Evolutionary conservation across 2,329 filamentous ascomycete species (phyloP), one percentile per base, ranked within the genome.

Genomic region (Xylariaceae sp.): DNA sequence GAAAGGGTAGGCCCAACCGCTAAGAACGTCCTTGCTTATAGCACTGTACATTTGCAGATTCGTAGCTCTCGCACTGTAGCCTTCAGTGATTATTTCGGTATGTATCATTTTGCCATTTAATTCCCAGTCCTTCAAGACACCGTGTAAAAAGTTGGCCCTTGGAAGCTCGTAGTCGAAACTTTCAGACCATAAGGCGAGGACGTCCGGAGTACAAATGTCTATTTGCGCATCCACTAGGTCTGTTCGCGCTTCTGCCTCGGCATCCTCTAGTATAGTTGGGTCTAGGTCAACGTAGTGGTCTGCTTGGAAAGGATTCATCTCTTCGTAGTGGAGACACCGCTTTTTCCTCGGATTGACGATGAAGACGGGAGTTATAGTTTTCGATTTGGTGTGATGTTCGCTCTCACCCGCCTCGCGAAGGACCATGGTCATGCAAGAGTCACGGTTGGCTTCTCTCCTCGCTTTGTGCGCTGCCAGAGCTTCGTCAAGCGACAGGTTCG

Each of bases 361-460:
- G 69, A 98, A 99, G 3, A 95, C 83, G 0, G 93, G 92, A 4
- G 87, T 89, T 62, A 90, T 84, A 24, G 86, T 87, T 55, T 89
- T 86, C 1, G 86, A 82, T 74, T 94, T 94, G 24, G 91, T 92
- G 51, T 91, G 82, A 75, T 96, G 92, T 44, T 80, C 80, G 7
- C 75, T 75, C 6, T 82, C 77, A 41, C 91, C 91, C 7, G 88
- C 90, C 71, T 93, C 89, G 41, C 92, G 85, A 57, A 98, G 78
- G 11, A 99, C 85, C 82, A 97, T 90, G 3, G 95, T 99, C 95
- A 99, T 98, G 75, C 97, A 96, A 33, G 94, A 92, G 72, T 96
- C 94, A 69, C 95, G 94, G 77, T 96, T 92, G 51, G 87, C 87
- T 69, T 88, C 85, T 58, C 92, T 86, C 57, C 95, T 88, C 53